These are phyloP conservation scores for Dendrocalamus sinicus DNA, from an alignment of 176 grass and related monocot species.

Conservation along the genomic window DNA sequence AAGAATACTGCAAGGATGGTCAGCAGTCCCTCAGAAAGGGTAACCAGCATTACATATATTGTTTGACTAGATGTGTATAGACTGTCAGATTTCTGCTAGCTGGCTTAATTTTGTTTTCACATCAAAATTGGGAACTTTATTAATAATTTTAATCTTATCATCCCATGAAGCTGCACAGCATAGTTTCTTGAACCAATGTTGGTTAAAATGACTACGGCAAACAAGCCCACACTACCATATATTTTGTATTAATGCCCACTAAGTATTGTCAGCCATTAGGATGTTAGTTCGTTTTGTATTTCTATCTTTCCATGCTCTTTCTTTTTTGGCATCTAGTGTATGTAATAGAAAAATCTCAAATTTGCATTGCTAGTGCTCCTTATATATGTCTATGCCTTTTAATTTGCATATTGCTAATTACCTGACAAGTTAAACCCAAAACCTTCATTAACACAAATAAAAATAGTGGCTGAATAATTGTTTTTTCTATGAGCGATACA, in stretches of 20 bases:
- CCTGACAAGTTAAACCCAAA: background rate
- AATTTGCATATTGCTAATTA: no score
- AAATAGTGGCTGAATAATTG: background rate
- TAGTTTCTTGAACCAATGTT: slow-evolving; percentile 19
- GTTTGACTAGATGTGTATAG: slow-evolving; percentile 12
- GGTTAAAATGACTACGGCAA: slow-evolving; percentile 26
- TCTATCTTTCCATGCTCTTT: background rate
- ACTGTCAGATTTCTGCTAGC: slow-evolving; percentile 27
- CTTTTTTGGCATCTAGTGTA: background rate
- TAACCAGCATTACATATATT: slow-evolving; percentile 38
- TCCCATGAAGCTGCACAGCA: slow-evolving; percentile 1
- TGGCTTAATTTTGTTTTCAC: background rate
- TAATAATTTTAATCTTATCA: slow-evolving; percentile 31
- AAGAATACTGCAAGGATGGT: slow-evolving; percentile 46
- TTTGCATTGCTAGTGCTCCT: background rate
- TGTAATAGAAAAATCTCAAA: background rate
- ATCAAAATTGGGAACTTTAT: background rate
- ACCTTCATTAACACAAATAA: background rate
- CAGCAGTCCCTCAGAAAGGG: slow-evolving; percentile 47
- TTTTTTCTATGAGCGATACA: background rate
- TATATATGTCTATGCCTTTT: background rate
- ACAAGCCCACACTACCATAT: background rate
- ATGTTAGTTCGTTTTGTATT: background rate
- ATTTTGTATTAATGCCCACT: slow-evolving; percentile 2
- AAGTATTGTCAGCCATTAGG: slow-evolving; percentile 9